These are phyloP conservation scores for Phytophthora hibernalis DNA, from an alignment of 352 stramenopile species.

Conservation along the genomic window DNA sequence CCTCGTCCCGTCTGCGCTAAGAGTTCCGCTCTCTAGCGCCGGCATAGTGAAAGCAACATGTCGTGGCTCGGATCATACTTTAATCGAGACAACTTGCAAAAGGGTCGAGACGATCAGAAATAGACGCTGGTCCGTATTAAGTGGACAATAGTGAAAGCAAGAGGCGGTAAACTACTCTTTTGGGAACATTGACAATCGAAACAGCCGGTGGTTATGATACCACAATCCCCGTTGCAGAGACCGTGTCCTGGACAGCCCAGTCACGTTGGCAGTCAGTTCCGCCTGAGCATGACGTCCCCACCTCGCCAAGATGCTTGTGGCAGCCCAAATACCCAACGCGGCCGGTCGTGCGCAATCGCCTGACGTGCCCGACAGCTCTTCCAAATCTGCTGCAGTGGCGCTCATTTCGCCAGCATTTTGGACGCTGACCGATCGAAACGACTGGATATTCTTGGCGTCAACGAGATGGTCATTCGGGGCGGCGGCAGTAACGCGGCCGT, in stretches of 20 bases:
- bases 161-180: background rate
- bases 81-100: slow-evolving; percentile 7
- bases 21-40: slow-evolving; percentile 29
- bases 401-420: slow-evolving; percentile 27
- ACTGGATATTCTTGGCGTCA: slow-evolving; percentile 34
- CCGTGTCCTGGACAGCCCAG: slow-evolving; percentile 28
- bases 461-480: slow-evolving; percentile 21
- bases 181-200: slow-evolving; percentile 1
- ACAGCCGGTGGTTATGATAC: slow-evolving; percentile 23
- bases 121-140: slow-evolving; percentile 1
- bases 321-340: background rate
- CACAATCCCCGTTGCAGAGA: slow-evolving; percentile 12
- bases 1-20: slow-evolving; percentile 23
- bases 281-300: slow-evolving; percentile 22
- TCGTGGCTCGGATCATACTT: slow-evolving; percentile 9
- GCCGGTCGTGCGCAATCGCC: slow-evolving; percentile 8
- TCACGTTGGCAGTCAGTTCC: slow-evolving; percentile 27
- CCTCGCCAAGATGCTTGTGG: slow-evolving; percentile 17
- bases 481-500: slow-evolving; percentile 3
- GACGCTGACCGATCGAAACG: slow-evolving; percentile 25
- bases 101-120: background rate
- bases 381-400: slow-evolving; percentile 16
- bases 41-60: slow-evolving; percentile 18
- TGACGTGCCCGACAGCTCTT: slow-evolving; percentile 30
- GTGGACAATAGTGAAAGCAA: slow-evolving; percentile 2